Evolutionary conservation across 164 flowering plant genomes (phyloP).

Genomic region (Santalum album): DNA sequence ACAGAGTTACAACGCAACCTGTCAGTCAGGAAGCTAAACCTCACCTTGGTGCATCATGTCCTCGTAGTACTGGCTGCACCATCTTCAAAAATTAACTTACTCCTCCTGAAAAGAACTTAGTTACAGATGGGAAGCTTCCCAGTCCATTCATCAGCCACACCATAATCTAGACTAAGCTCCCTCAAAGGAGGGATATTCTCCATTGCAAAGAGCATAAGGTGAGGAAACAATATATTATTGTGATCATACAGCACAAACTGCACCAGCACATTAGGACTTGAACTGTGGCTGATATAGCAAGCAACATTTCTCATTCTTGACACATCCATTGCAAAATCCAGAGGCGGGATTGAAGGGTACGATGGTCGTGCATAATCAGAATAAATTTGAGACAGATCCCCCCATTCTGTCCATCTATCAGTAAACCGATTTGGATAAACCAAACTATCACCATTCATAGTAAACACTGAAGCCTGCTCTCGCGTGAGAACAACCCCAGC

Average conservation of each 20-base stretch:
- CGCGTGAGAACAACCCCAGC: constrained; percentile 61
- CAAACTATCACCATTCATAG: constrained; percentile 75
- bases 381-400: constrained; percentile 62
- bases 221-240: constrained; percentile 59
- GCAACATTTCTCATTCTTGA: constrained; percentile 83
- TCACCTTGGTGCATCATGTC: constrained; percentile 17
- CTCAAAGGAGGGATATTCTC: constrained; percentile 87
- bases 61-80: constrained; percentile 8
- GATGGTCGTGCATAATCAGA: constrained; percentile 40
- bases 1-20: neutral
- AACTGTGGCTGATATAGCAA: constrained; percentile 80
- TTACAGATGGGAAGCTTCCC: constrained; percentile 59
- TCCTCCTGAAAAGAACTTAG: constrained; percentile 17
- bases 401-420: constrained; percentile 74
- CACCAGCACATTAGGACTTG: constrained; percentile 73
- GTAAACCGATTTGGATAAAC: constrained; percentile 70
- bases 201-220: constrained; percentile 82
- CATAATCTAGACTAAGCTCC: constrained; percentile 89
- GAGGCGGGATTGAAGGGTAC: constrained; percentile 50
- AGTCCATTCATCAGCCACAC: constrained; percentile 53
- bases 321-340: constrained; percentile 88
- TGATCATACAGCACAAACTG: constrained; percentile 79
- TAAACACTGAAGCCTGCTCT: constrained; percentile 50
- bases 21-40: constrained; percentile 2
- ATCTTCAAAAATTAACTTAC: constrained; percentile 10